These are phyloP conservation scores for Macrolepiota dolichaula DNA, from an alignment of 768 basidiomycete species.

Conservation along the genomic window DNA sequence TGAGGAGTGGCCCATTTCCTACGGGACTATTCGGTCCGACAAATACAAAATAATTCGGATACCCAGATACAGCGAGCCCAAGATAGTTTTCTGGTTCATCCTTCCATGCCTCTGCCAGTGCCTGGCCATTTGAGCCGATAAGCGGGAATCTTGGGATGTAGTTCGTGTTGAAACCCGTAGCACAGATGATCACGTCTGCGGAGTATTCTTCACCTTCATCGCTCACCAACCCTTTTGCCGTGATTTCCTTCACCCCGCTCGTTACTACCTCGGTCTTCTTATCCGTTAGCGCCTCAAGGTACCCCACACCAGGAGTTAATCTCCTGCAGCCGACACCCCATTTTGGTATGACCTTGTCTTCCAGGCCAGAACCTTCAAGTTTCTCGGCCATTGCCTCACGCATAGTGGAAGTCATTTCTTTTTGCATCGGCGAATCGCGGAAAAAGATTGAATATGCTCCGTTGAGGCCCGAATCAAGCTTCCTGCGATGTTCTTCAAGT, in stretches of 20 bases:
- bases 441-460: constrained; percentile 26
- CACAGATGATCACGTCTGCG: constrained; percentile 34
- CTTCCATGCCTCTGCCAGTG: constrained; percentile 28
- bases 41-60: constrained; percentile 31
- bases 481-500: constrained; percentile 39
- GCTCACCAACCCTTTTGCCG: constrained; percentile 23
- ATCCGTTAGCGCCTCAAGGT: constrained; percentile 28
- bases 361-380: constrained; percentile 38
- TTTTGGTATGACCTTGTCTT: constrained; percentile 33
- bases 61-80: constrained; percentile 27
- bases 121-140: constrained; percentile 22
- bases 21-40: constrained; percentile 32
- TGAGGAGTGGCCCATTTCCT: constrained; percentile 30
- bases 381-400: constrained; percentile 36
- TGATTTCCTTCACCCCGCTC: constrained; percentile 26
- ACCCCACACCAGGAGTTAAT: constrained; percentile 30
- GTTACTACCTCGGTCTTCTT: constrained; percentile 29
- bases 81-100: constrained; percentile 27
- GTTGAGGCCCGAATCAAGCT: constrained; percentile 37
- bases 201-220: constrained; percentile 26
- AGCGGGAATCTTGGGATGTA: constrained; percentile 31
- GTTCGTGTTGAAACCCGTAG: constrained; percentile 34
- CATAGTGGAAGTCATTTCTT: constrained; percentile 22
- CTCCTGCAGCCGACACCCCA: constrained; percentile 32
- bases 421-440: constrained; percentile 30